These are phyloP conservation scores for Tolypocladium pustulatum DNA, from an alignment of 2,329 filamentous ascomycete species.

Conservation along the genomic window DNA sequence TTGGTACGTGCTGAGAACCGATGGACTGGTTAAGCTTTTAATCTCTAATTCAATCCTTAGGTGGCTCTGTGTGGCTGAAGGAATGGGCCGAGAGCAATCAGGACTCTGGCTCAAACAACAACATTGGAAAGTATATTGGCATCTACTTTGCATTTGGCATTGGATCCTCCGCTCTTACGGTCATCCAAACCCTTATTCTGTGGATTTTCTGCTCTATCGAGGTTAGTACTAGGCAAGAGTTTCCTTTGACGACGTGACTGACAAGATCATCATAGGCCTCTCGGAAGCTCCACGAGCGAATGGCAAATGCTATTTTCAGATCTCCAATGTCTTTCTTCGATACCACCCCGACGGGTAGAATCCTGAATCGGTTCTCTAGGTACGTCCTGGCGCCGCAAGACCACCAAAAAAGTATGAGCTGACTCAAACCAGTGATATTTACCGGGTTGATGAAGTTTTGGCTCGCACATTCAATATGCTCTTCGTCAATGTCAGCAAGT, in stretches of 20 bases:
- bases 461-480: slow-evolving; percentile 98
- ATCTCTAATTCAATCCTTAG: slow-evolving; percentile 23
- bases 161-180: slow-evolving; percentile 73
- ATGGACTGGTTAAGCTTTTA: neutral
- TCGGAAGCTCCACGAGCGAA: slow-evolving; percentile 89
- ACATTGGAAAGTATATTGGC: slow-evolving; percentile 84
- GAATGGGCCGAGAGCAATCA: slow-evolving; percentile 79
- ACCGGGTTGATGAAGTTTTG: slow-evolving; percentile 81
- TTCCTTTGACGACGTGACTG: neutral
- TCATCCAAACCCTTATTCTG: slow-evolving; percentile 84
- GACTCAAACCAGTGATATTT: slow-evolving; percentile 51
- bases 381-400: slow-evolving; percentile 26
- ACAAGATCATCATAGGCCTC: slow-evolving; percentile 51
- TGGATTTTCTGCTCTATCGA: slow-evolving; percentile 99
- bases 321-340: slow-evolving; percentile 99
- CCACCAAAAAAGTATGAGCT: slow-evolving; percentile 7
- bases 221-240: slow-evolving; percentile 33
- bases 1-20: slow-evolving; percentile 44
- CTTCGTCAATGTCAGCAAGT: slow-evolving; percentile 65
- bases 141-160: slow-evolving; percentile 94
- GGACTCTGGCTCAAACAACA: slow-evolving; percentile 52
- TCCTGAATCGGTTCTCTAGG: slow-evolving; percentile 93
- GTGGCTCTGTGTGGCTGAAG: slow-evolving; percentile 87
- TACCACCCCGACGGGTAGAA: slow-evolving; percentile 90
- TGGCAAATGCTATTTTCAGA: slow-evolving; percentile 95